Conservation (phyloP, 192 early-diverging fungal species). For the Spizellomyces sp. region DNA sequence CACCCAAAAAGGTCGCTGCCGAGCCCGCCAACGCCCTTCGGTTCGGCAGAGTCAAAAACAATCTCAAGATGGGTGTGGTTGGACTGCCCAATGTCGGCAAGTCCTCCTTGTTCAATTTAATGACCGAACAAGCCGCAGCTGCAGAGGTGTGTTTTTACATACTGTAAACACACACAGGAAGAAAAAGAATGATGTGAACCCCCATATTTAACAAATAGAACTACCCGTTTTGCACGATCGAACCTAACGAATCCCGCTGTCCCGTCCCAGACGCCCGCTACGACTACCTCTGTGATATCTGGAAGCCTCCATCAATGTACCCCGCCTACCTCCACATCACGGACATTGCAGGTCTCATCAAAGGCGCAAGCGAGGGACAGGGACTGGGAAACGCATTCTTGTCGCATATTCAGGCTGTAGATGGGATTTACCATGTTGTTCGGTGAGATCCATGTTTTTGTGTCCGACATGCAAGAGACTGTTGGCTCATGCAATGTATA, state of each 20-base stretch:
- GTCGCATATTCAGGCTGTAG: slow-evolving; percentile 77
- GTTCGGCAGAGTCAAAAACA: slow-evolving; percentile 38
- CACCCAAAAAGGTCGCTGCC: slow-evolving; percentile 17
- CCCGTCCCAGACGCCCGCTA: slow-evolving; percentile 90
- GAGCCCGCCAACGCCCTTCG: slow-evolving; percentile 7
- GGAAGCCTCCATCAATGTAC: slow-evolving; percentile 58
- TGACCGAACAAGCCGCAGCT: slow-evolving; percentile 29
- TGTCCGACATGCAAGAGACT: neutral
- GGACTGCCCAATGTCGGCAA: slow-evolving; percentile 94
- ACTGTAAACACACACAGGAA: neutral
- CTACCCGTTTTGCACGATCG: slow-evolving; percentile 61
- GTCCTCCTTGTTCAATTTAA: slow-evolving; percentile 44
- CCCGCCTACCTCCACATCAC: slow-evolving; percentile 87
- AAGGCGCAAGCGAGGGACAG: slow-evolving; percentile 58
- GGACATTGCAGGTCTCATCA: slow-evolving; percentile 98
- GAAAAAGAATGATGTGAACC: no score
- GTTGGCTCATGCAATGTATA: slow-evolving; percentile 12
- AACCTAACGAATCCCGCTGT: slow-evolving; percentile 77
- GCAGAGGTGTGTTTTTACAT: slow-evolving; percentile 18
- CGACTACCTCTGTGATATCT: slow-evolving; percentile 72
- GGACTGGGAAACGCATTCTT: slow-evolving; percentile 90
- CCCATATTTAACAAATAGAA: slow-evolving; percentile 19
- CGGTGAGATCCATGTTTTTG: neutral
- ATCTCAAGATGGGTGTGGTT: slow-evolving; percentile 66
- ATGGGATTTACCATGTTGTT: slow-evolving; percentile 58